Evolutionary conservation across 306 rosid genomes (phyloP).

Genomic region (Gastrolobium bilobum): DNA sequence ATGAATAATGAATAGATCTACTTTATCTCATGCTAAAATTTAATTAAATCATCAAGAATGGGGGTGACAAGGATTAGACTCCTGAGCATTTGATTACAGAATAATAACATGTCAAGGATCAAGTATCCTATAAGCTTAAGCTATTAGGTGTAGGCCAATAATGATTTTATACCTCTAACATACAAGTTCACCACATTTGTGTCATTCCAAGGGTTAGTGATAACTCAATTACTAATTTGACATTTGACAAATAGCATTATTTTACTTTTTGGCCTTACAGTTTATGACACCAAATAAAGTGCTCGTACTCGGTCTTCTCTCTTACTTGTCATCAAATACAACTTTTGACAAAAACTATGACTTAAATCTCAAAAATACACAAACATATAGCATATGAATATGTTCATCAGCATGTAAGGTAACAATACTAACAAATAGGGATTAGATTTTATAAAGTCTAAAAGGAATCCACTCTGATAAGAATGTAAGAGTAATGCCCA

Average conservation of each 20-base stretch:
- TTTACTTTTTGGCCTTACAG: slow-evolving; percentile 29
- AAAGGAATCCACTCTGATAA: slow-evolving; percentile 36
- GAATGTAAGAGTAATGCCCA: slow-evolving; percentile 25
- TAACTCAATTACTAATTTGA: slow-evolving; percentile 31
- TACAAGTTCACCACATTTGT: slow-evolving; percentile 24
- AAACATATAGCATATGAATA: slow-evolving; percentile 34
- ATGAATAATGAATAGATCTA: slow-evolving; percentile 2
- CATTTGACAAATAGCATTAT: slow-evolving; percentile 28
- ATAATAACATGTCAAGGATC: slow-evolving; percentile 18
- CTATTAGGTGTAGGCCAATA: slow-evolving; percentile 8
- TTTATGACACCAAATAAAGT: slow-evolving; percentile 19
- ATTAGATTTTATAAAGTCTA: slow-evolving; percentile 8
- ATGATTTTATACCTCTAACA: slow-evolving; percentile 26
- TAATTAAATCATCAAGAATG: background rate
- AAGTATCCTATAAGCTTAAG: slow-evolving; percentile 28
- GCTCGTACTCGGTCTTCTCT: slow-evolving; percentile 25
- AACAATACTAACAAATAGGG: slow-evolving; percentile 41
- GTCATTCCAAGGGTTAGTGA: slow-evolving; percentile 39
- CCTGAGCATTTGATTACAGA: slow-evolving; percentile 6
- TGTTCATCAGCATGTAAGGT: slow-evolving; percentile 61
- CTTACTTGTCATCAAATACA: slow-evolving; percentile 36
- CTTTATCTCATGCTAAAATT: slow-evolving; percentile 3
- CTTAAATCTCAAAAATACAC: slow-evolving; percentile 28
- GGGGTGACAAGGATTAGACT: background rate
- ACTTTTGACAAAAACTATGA: slow-evolving; percentile 36